These are phyloP conservation scores for Nigrospora oryzae DNA, from an alignment of 2,329 filamentous ascomycete genomes.

Conservation along the genomic window DNA sequence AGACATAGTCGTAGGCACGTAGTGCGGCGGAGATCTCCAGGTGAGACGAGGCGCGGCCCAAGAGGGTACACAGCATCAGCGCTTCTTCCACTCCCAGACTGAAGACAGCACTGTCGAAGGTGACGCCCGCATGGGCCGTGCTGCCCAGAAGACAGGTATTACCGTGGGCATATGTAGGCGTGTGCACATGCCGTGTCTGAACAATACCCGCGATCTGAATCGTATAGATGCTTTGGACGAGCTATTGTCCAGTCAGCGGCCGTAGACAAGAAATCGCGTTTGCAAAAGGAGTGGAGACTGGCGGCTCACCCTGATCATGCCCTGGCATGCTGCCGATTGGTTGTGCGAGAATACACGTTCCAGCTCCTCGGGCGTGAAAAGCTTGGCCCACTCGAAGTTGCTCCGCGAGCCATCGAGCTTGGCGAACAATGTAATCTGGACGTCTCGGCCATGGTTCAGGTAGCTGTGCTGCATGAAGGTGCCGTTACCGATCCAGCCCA, in stretches of 20 bases:
- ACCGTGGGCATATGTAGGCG: slow-evolving; percentile 11
- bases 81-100: slow-evolving; percentile 17
- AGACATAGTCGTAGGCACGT: slow-evolving; percentile 17
- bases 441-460: slow-evolving; percentile 15
- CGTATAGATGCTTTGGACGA: slow-evolving; percentile 20
- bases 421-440: slow-evolving; percentile 15
- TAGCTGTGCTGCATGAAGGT: slow-evolving; percentile 14
- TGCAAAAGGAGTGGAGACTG: neutral
- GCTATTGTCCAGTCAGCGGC: slow-evolving; percentile 7
- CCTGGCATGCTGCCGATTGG: slow-evolving; percentile 12
- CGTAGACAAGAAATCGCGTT: neutral
- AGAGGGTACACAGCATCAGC: slow-evolving; percentile 14
- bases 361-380: slow-evolving; percentile 22
- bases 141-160: slow-evolving; percentile 16
- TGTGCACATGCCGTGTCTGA: slow-evolving; percentile 12
- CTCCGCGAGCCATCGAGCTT: slow-evolving; percentile 3
- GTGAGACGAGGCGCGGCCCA: slow-evolving; percentile 12
- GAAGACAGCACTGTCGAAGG: slow-evolving; percentile 9
- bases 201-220: slow-evolving; percentile 18
- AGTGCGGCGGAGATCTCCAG: slow-evolving; percentile 13
- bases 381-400: slow-evolving; percentile 12
- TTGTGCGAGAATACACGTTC: slow-evolving; percentile 14
- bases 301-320: slow-evolving; percentile 17
- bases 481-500: slow-evolving; percentile 19
- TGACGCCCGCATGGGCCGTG: slow-evolving; percentile 14